A percentile compares a stretch with the other conserved stretches of the same genome.
Evolutionary conservation across 208 protist genomes (phyloP).

Genomic region (Leishmania guyanensis): DNA sequence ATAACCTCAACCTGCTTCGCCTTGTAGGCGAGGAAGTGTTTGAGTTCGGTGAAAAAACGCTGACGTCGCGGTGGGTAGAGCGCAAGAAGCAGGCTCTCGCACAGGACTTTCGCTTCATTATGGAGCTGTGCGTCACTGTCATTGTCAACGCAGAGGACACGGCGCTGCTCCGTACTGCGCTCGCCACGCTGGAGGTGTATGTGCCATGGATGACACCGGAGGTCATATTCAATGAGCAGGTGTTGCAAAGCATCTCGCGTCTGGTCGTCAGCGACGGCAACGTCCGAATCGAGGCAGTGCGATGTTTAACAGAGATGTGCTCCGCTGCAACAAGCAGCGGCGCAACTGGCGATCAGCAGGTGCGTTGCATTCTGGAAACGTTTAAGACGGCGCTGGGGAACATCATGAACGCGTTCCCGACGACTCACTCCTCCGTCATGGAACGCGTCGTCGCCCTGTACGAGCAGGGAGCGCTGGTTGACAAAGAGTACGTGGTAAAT

Average conservation of each 20-base stretch:
- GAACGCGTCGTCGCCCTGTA: slow-evolving; percentile 67
- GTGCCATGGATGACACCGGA: slow-evolving; percentile 86
- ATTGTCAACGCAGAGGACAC: slow-evolving; percentile 48
- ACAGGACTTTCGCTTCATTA: slow-evolving; percentile 95
- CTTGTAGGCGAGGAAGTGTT: slow-evolving; percentile 98
- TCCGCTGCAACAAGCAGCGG: slow-evolving; percentile 41
- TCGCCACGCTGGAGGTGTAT: slow-evolving; percentile 82
- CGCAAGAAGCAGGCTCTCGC: slow-evolving; percentile 96
- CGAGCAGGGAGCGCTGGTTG: slow-evolving; percentile 50
- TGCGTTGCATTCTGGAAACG: slow-evolving; percentile 60
- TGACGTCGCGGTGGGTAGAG: slow-evolving; percentile 95
- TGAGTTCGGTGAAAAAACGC: slow-evolving; percentile 96
- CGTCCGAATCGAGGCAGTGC: slow-evolving; percentile 52
- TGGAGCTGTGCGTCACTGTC: slow-evolving; percentile 92
- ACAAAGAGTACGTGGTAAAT: slow-evolving; percentile 91
- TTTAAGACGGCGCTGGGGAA: slow-evolving; percentile 65
- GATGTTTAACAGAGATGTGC: slow-evolving; percentile 80
- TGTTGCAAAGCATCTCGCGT: slow-evolving; percentile 53
- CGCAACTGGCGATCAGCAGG: slow-evolving; percentile 59
- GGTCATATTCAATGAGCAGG: slow-evolving; percentile 66
- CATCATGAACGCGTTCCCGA: slow-evolving; percentile 75
- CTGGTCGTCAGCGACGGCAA: slow-evolving; percentile 47
- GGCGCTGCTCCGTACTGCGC: slow-evolving; percentile 58
- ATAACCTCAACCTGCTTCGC: slow-evolving; percentile 97
- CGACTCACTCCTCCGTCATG: slow-evolving; percentile 64